Evolutionary conservation across 352 stramenopile genomes (phyloP).

Genomic region (Pythium brachiatum): DNA sequence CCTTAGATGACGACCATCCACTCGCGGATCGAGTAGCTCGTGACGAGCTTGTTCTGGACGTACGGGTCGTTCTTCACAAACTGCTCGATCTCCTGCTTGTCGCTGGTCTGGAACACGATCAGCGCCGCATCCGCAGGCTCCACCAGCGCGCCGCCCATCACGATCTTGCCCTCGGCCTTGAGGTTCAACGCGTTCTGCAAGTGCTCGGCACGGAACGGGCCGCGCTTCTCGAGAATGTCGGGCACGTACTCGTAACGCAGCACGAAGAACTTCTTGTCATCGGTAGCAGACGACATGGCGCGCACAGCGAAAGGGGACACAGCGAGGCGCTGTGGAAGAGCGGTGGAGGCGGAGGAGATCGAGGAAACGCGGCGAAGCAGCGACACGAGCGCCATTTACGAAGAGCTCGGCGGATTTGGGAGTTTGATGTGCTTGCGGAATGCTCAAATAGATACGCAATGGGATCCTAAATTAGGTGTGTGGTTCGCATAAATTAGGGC

Average conservation of each 20-base stretch:
- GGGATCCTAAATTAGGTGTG: not conserved
- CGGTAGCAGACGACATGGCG: constrained; percentile 34
- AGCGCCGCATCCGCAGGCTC: constrained; percentile 58
- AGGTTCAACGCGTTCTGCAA: constrained; percentile 43
- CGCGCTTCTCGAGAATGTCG: constrained; percentile 74
- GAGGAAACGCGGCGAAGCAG: constrained; percentile 11
- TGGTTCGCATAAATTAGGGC: not conserved
- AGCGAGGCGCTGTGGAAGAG: not conserved
- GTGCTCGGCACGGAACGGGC: constrained; percentile 64
- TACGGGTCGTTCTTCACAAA: constrained; percentile 73
- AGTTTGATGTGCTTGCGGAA: not conserved
- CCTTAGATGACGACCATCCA: constrained; percentile 66
- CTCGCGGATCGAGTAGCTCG: constrained; percentile 61
- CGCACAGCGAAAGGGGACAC: not conserved
- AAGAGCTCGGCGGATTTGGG: not conserved
- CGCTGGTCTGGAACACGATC: constrained; percentile 60
- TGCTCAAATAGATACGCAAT: not conserved
- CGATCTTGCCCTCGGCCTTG: constrained; percentile 54
- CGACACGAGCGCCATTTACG: constrained; percentile 14
- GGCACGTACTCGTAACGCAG: constrained; percentile 71
- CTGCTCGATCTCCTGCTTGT: constrained; percentile 56
- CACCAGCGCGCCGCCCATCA: constrained; percentile 72
- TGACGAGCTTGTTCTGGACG: constrained; percentile 71
- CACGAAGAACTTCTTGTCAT: constrained; percentile 66
- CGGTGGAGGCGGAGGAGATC: constrained; percentile 6